Evolutionary conservation across 345 rosid genomes (phyloP), one percentile per base, ranked within the genome.

Genomic region (Salix dunnii): DNA sequence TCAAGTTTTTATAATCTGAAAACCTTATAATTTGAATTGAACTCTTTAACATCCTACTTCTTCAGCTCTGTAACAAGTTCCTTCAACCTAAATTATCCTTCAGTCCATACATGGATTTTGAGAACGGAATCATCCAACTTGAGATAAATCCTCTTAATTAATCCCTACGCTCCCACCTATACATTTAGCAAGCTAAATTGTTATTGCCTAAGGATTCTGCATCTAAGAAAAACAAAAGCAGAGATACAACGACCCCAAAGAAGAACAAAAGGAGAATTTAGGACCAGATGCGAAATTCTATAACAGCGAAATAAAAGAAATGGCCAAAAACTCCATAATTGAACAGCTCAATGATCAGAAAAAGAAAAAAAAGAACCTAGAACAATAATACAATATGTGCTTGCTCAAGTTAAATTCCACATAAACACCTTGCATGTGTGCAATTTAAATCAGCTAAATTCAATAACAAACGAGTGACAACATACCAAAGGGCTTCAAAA

Each of bases 191-290:
- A 58, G 28, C 28, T 58, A 58, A 58, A 58, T 58, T 58, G 28
- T 11, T 9, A 23, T 28, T 58, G 63, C 28, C 28, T 23, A 9
- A 58, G 25, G 63, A 58, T 58, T 58, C 38, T 0, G 35, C 68
- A 17, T 30, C 68, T 64, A 64, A 64, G 67, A 64, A 14, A 64
- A 64, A 36, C n/a, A 64, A 64, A 64, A 64, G 68, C 68, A 64
- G 35, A 18, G 31, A 64, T 64, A 14, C 36, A 64, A 13, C 18
- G 12, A 6, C 23, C 68, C 20, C 68, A 64, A 31, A 28, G n/a
- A 64, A 17, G 68, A 64, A 7, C 68, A 64, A 16, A 30, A 28
- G 40, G 38, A 58, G 14, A 58, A 8, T n/a, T 58, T 58, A 58
- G 28, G 23, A 13, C 68, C 38, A 16, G 68, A 18, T 8, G 6